Conservation (phyloP, 1,284 basidiomycete species). For the Hemileia vastatrix region DNA sequence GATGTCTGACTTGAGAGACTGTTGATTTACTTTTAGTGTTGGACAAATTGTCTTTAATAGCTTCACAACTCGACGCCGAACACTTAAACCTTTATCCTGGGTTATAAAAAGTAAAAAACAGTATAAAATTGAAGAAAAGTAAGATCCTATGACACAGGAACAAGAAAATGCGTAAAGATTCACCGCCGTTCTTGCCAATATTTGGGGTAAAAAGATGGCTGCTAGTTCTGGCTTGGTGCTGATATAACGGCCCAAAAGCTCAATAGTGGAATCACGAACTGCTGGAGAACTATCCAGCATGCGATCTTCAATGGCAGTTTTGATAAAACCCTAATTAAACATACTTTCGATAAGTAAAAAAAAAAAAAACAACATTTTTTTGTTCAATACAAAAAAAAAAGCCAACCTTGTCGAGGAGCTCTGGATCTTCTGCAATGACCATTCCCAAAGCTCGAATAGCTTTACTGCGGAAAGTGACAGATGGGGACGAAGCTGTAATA, state of each 20-base stretch:
- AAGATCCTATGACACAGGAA: background rate
- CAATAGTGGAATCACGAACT: constrained; percentile 90
- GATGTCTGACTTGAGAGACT: constrained; percentile 63
- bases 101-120: background rate
- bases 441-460: constrained; percentile 21
- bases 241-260: constrained; percentile 89
- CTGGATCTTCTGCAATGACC: constrained; percentile 20
- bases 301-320: constrained; percentile 65
- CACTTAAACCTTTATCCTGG: constrained; percentile 81
- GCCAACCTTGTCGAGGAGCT: constrained; percentile 14
- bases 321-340: constrained; percentile 25
- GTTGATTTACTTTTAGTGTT: constrained; percentile 52
- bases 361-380: background rate
- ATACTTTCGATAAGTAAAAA: background rate
- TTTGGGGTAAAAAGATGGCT: constrained; percentile 69
- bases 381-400: background rate
- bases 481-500: constrained; percentile 9
- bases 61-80: constrained; percentile 90
- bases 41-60: constrained; percentile 72
- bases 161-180: constrained; percentile 34
- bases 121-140: background rate
- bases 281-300: constrained; percentile 79
- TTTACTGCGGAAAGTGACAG: constrained; percentile 22
- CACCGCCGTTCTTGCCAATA: constrained; percentile 77
- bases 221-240: constrained; percentile 74